Percentiles rank a stretch among this genome's conserved stretches.
Conservation (phyloP, 2,329 filamentous ascomycete genomes). For the Sarocladium oryzae region DNA sequence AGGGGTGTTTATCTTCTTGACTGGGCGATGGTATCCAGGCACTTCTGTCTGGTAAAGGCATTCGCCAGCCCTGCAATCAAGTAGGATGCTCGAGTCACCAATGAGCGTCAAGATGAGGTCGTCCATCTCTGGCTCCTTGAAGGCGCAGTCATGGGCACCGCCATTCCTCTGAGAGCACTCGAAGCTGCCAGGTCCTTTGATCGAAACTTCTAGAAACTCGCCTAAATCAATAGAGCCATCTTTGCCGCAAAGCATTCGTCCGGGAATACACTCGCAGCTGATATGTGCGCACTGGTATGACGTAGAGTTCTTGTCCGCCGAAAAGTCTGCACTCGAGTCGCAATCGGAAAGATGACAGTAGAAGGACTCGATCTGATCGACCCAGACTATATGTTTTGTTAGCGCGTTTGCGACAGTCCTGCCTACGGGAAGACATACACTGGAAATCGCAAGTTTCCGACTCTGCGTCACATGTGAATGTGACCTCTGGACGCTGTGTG, state of each 20-base stretch:
- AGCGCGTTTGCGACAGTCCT: constrained; percentile 1
- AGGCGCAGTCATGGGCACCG: constrained; percentile 62
- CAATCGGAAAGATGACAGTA: constrained; percentile 88
- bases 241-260: constrained; percentile 89
- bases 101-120: constrained; percentile 82
- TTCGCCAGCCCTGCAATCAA: constrained; percentile 80
- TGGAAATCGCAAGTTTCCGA: constrained; percentile 85
- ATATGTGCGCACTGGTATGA: constrained; percentile 80
- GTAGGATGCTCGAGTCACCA: constrained; percentile 80
- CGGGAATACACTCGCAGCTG: constrained; percentile 79
- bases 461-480: constrained; percentile 80
- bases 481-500: constrained; percentile 82
- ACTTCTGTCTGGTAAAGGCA: constrained; percentile 91
- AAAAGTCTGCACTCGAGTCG: constrained; percentile 62
- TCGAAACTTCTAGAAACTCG: constrained; percentile 76
- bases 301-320: constrained; percentile 69
- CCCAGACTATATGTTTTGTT: constrained; percentile 63
- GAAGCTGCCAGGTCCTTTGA: constrained; percentile 84
- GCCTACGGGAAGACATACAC: constrained; percentile 48
- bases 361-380: constrained; percentile 89
- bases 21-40: constrained; percentile 78
- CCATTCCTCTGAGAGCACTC: constrained; percentile 63
- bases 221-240: constrained; percentile 85
- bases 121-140: constrained; percentile 90
- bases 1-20: constrained; percentile 95